Evolutionary conservation across 129 eudicot genomes (phyloP), one percentile per base, ranked within the genome.

Genomic region (Apium graveolens): DNA sequence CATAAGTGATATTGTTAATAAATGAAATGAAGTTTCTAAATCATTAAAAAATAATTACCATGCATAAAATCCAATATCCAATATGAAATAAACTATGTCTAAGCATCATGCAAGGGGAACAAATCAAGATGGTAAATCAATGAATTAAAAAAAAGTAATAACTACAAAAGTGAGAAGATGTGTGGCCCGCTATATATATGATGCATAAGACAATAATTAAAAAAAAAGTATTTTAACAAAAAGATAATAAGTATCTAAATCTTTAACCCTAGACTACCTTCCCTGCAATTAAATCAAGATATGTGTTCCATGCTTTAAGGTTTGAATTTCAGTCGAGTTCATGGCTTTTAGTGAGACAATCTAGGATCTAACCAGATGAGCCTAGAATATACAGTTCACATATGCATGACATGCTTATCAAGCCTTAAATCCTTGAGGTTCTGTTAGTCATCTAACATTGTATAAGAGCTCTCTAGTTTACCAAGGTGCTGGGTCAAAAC

Each of bases 1-100:
- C 77, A 86, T 17, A 43, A 83, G 75, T 74, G 38, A 80, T 21
- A 39, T 60, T 41, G 73, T 84, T 60, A 75, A 77, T 41, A 73
- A 27, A 57, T 74, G 71, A 48, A 63, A 12, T 35, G 46, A 73
- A 38, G 55, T 76, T 77, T 81, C 68, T 27, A 55, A 68, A 76
- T 38, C 7, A 44, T 77, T 26, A 55, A 45, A 7, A 45, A 7
- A 39, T 26, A 63, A 72, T 72, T 72, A n/a, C 32, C 29, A 3
- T 24, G 32, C 18, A 72, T 41, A 4, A 41, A 72, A 34, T 41
- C 44, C 17, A 39, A 9, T 21, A n/a, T n/a, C n/a, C n/a, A n/a
- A n/a, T 24, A n/a, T 26, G 17, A 60, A 57, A 9, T 8, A 51
- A 7, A 11, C 26, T n/a, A n/a, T 32, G 11, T 60, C 32, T 3